Evolutionary conservation across 108 stramenopile genomes (phyloP), one percentile per base, ranked within the genome.

Genomic region (Cyclostephanos tholiformis): DNA sequence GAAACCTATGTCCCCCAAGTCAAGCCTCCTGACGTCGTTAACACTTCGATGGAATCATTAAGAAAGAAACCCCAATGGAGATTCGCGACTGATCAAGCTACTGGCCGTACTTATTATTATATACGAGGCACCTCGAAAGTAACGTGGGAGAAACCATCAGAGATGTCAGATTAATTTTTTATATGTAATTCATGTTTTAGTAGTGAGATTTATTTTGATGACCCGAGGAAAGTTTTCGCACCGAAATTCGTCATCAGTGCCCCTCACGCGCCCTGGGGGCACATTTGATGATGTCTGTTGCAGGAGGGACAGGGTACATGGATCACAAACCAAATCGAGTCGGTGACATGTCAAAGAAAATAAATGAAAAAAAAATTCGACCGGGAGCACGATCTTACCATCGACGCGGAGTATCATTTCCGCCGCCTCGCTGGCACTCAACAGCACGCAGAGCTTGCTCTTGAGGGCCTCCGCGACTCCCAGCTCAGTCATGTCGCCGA

Each of bases 351-450:
- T n/a, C 17, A 25, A 41, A 20, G 59, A n/a, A 12, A 39, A 25
- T 25, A 58, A 46, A 44, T 65, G 36, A 65, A 3, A 70, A 26
- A 38, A 52, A 23, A 10, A 13, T 35, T 11, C 16, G 12, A 9
- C 12, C 43, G 57, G 35, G 29, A 16, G 14, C n/a, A 27, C 6
- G 29, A 36, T 32, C 74, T 67, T 50, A 79, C 72, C 89, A 60
- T 99, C 99, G 6, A 99, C 98, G 32, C 99, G 92, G 49, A 99
- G 78, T 78, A 99, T 95, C 98, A 99, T 99, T 75, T 99, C 99
- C 2, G 98, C 98, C 0, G 99, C 99, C 80, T 99, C 99, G 50
- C 95, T 89, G 0, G 99, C 98, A 67, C 96, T 96, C 52, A 97
- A 79, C 17, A 99, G 76, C 12, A 99, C 98, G 65, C 98, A 95